These are phyloP conservation scores for Monosporozyma yasuniensis DNA, from an alignment of 805 yeast genomes.

Conservation along the genomic window DNA sequence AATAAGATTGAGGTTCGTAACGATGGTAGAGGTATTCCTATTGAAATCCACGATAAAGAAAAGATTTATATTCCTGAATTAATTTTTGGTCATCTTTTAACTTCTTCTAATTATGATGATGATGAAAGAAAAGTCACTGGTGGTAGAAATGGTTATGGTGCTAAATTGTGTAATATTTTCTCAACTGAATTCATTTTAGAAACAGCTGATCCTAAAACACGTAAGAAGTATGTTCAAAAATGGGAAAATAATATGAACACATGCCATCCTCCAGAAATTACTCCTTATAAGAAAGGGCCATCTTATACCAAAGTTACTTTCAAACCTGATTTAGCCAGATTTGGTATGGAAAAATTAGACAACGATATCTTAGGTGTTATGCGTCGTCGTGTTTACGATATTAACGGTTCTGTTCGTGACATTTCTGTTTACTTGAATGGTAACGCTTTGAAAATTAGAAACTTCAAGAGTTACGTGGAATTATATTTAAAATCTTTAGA, in stretches of 20 bases:
- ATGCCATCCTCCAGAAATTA: constrained; percentile 68
- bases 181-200: constrained; percentile 80
- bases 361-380: constrained; percentile 75
- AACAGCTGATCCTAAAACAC: constrained; percentile 69
- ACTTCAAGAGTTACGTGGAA: constrained; percentile 82
- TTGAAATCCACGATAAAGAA: constrained; percentile 88
- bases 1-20: constrained; percentile 74
- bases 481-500: constrained; percentile 74
- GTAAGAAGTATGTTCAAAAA: constrained; percentile 61
- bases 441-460: constrained; percentile 53
- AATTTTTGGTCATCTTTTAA: constrained; percentile 88
- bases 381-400: constrained; percentile 88
- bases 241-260: constrained; percentile 85
- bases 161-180: constrained; percentile 92
- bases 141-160: constrained; percentile 98
- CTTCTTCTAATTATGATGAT: constrained; percentile 94
- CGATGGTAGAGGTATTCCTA: constrained; percentile 93
- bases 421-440: constrained; percentile 73
- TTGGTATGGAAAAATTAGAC: constrained; percentile 78
- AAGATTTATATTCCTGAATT: constrained; percentile 90
- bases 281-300: constrained; percentile 39
- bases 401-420: constrained; percentile 87
- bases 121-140: constrained; percentile 93
- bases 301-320: constrained; percentile 85
- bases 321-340: constrained; percentile 76